These are phyloP conservation scores for Ophiocordyceps sinensis DNA, from an alignment of 2,329 filamentous ascomycete genomes.

Conservation along the genomic window DNA sequence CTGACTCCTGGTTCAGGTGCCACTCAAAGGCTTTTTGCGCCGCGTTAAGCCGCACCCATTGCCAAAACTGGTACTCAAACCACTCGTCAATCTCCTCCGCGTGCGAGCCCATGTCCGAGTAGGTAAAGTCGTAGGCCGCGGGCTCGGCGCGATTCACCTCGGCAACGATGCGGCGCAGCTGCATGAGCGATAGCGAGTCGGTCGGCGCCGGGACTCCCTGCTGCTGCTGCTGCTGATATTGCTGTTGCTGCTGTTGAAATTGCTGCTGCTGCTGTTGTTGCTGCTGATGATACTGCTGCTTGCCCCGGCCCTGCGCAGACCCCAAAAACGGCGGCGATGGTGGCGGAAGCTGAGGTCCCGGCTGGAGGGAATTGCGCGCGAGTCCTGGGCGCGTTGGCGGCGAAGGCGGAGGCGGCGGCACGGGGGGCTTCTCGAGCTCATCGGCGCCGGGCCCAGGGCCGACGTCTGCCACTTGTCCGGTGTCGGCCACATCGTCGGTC, in stretches of 20 bases:
- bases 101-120: conserved; percentile 57
- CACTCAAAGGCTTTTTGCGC: conserved; percentile 65
- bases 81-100: conserved; percentile 92
- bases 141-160: conserved; percentile 59
- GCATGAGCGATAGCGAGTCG: conserved; percentile 62
- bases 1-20: conserved; percentile 48
- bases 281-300: conserved; percentile 3
- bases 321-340: background rate
- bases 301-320: conserved; percentile 1
- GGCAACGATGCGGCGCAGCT: conserved; percentile 57
- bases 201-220: conserved; percentile 24
- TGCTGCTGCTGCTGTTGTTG: conserved; percentile 1
- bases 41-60: conserved; percentile 64
- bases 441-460: conserved; percentile 21
- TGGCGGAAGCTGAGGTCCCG: conserved; percentile 5
- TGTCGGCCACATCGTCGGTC: conserved; percentile 25
- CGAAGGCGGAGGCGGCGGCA: conserved; percentile 2
- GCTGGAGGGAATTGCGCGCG: conserved; percentile 12
- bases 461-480: conserved; percentile 18
- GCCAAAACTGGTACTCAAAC: conserved; percentile 85
- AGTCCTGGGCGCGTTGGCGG: conserved; percentile 7
- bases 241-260: conserved; percentile 6
- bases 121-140: conserved; percentile 72
- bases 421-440: conserved; percentile 18
- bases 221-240: conserved; percentile 2